phyloP scores from a whole-genome alignment of 2,329 filamentous ascomycete genomes.

The Stagonosporopsis cucurbitacearum region DNA sequence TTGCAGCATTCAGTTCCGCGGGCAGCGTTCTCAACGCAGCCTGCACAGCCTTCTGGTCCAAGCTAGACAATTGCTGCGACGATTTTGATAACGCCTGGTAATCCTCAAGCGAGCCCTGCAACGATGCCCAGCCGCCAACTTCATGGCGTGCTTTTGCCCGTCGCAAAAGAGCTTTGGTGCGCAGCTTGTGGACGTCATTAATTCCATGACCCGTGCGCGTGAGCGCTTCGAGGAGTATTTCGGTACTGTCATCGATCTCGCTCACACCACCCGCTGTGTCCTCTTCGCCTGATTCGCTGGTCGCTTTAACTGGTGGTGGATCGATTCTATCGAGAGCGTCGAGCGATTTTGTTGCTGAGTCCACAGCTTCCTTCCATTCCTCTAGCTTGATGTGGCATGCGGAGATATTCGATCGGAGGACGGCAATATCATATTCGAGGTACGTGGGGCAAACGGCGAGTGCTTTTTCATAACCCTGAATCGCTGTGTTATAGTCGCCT shows the following conservation, averaged over 20 bases:
- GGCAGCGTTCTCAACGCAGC: slow-evolving; percentile 71
- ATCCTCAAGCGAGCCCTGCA: slow-evolving; percentile 80
- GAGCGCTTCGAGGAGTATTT: slow-evolving; percentile 42
- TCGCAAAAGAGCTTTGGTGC: slow-evolving; percentile 81
- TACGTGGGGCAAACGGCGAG: slow-evolving; percentile 80
- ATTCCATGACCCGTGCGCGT: slow-evolving; percentile 35
- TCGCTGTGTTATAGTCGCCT: slow-evolving; percentile 75
- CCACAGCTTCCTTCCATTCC: slow-evolving; percentile 84
- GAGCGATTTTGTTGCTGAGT: slow-evolving; percentile 73
- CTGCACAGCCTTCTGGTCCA: slow-evolving; percentile 73
- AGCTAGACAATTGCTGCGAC: slow-evolving; percentile 63
- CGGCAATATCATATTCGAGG: slow-evolving; percentile 85
- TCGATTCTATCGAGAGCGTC: slow-evolving; percentile 72
- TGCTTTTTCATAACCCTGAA: slow-evolving; percentile 83
- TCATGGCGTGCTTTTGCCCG: slow-evolving; percentile 76
- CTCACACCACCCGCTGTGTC: slow-evolving; percentile 59
- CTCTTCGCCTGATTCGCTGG: slow-evolving; percentile 56
- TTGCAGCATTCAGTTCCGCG: slow-evolving; percentile 73
- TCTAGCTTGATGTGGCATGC: slow-evolving; percentile 85
- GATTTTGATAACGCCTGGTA: slow-evolving; percentile 71
- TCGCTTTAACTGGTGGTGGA: slow-evolving; percentile 41
- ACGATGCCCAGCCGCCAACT: slow-evolving; percentile 76
- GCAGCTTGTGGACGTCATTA: slow-evolving; percentile 76
- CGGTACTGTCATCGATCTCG: slow-evolving; percentile 61
- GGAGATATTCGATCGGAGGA: slow-evolving; percentile 86